These are phyloP conservation scores for Trichoderma lentiforme DNA, from an alignment of 2,329 filamentous ascomycete genomes.

Conservation along the genomic window DNA sequence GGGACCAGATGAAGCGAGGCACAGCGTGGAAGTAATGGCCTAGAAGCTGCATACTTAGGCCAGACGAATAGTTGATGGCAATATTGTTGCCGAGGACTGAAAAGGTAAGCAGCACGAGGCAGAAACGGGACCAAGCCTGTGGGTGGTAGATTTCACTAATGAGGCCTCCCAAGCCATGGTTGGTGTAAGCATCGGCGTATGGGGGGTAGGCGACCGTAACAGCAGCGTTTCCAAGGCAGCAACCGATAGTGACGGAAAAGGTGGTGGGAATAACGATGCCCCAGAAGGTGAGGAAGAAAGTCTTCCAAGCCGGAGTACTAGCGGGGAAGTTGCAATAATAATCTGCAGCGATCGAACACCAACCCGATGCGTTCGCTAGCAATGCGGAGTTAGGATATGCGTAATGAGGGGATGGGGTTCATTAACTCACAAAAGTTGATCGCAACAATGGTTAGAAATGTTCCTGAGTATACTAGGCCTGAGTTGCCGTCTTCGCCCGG, in stretches of 20 bases:
- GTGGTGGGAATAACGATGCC: slow-evolving; percentile 20
- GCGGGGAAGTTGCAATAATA: slow-evolving; percentile 22
- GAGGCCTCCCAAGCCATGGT: neutral
- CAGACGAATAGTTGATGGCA: neutral
- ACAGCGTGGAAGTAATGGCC: neutral
- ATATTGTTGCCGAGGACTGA: neutral
- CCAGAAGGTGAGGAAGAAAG: slow-evolving; percentile 21
- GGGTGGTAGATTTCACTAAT: neutral
- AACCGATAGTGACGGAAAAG: slow-evolving; percentile 21
- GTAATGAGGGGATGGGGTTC: neutral
- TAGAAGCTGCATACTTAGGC: neutral
- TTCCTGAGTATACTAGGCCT: neutral
- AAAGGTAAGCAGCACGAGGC: neutral
- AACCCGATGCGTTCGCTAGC: neutral
- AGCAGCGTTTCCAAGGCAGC: slow-evolving; percentile 7
- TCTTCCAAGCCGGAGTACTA: slow-evolving; percentile 20
- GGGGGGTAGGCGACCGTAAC: neutral
- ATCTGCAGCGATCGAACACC: slow-evolving; percentile 13
- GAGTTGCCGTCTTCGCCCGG: neutral
- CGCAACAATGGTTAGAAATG: neutral
- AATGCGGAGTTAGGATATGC: neutral
- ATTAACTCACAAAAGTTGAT: neutral
- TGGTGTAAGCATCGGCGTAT: neutral
- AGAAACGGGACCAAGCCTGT: neutral
- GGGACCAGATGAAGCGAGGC: neutral